A percentile compares a stretch with the other conserved stretches of the same genome.
These are phyloP conservation scores for Cystobasidium onofrii DNA, from an alignment of 768 basidiomycete genomes.

Conservation along the genomic window DNA sequence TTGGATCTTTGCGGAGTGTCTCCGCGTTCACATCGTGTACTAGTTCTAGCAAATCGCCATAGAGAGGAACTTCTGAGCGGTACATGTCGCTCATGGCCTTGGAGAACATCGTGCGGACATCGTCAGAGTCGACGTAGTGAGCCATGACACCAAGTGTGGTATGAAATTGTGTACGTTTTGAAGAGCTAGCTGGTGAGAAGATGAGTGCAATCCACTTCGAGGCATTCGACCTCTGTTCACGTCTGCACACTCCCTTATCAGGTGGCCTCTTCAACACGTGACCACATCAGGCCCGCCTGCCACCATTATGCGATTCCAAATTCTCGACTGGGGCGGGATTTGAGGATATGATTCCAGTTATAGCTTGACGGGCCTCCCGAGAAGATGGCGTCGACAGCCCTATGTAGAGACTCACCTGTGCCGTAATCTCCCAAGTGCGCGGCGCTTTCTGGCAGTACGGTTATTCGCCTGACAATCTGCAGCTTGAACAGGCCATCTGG, in stretches of 20 bases:
- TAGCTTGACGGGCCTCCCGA: too few species aligned
- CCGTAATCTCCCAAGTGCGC: too few species aligned
- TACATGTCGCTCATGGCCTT: constrained; percentile 41
- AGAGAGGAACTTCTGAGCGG: constrained; percentile 43
- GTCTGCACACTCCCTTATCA: neutral
- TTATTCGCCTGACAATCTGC: too few species aligned
- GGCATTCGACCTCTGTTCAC: too few species aligned
- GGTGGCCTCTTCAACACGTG: neutral
- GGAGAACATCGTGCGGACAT: constrained; percentile 4
- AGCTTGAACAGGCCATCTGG: too few species aligned
- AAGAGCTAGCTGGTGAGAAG: neutral
- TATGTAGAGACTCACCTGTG: too few species aligned
- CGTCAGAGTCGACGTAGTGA: constrained; percentile 10
- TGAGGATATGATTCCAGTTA: too few species aligned
- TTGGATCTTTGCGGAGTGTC: constrained; percentile 9
- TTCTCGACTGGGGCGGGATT: too few species aligned
- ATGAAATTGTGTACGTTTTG: neutral
- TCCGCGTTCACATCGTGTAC: constrained; percentile 41
- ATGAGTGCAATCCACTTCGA: too few species aligned
- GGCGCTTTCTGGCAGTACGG: too few species aligned
- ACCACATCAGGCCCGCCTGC: neutral
- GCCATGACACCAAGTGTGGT: neutral
- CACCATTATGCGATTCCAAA: neutral
- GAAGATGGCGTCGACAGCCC: too few species aligned
- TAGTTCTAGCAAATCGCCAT: constrained; percentile 42